Evolutionary conservation across 2,329 filamentous ascomycete genomes (phyloP), one percentile per base, ranked within the genome.

Genomic region (Penicillium sclerotiorum): DNA sequence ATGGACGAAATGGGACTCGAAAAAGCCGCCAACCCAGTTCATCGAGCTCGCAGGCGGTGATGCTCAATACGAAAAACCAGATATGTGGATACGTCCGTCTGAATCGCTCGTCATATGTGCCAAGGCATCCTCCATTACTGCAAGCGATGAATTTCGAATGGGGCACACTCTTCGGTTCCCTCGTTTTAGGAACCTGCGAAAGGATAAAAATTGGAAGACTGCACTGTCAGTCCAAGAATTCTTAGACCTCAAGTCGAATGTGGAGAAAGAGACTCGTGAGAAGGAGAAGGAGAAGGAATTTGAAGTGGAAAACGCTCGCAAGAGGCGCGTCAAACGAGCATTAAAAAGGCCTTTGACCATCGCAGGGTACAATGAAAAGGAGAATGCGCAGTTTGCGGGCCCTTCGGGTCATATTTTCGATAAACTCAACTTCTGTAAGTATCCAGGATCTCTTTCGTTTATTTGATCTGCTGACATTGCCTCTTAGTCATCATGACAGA

Each of bases 1-100:
- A 68, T 99, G 94, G 94, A 80, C 81, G 11, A 82, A 89, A 25
- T 99, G 91, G 90, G 86, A 96, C 67, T 65, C 78, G 1, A 86
- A 83, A 57, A 86, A 82, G 35, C 90, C 92, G 2, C 93, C 94
- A 0, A 84, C 77, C 1, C 78, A 88, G 48, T 90, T 85, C 65
- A 86, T 99, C 50, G 88, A 92, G 62, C 81, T 97, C 2, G 92
- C 84, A 3, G 90, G 91, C 8, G 87, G 87, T 11, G 85, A 89
- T 47, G 77, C 80, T 8, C 88, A 94, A 63, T 78, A 81, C 54
- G 93, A 97, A 69, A 78, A 80, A 39, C 94, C 94, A 0, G 93
- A 99, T 63, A 82, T 92, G 45, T 99, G 92, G 92, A 97, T 99
- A 63, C 86, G 87, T 27, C 91, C 94, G 0, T 85, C 83, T 45